These are phyloP conservation scores for Laguncularia racemosa DNA, from an alignment of 345 rosid genomes.

Conservation along the genomic window DNA sequence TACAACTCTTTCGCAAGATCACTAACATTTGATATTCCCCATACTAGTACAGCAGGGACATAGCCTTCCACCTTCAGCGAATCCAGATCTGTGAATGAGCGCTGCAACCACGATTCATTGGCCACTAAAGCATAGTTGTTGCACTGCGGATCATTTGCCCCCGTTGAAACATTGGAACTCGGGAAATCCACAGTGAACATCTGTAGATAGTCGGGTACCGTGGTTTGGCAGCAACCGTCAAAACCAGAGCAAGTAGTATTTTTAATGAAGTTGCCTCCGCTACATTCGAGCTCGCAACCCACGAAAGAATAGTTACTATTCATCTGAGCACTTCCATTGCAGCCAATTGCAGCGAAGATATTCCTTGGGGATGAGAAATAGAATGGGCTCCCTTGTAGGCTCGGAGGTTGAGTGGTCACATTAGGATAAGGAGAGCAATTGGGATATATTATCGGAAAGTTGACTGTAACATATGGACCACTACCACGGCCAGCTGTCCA, in stretches of 20 bases:
- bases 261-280: neutral
- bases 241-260: neutral
- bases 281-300: slow-evolving; percentile 4
- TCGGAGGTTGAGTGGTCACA: neutral
- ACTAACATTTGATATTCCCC: neutral
- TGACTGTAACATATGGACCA: neutral
- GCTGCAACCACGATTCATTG: neutral
- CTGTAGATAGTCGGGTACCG: neutral
- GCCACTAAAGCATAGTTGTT: slow-evolving; percentile 7
- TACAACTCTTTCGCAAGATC: neutral
- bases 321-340: neutral
- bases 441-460: neutral
- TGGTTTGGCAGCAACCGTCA: slow-evolving; percentile 6
- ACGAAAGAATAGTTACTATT: neutral
- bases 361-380: neutral
- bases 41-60: slow-evolving; percentile 1
- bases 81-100: too few relatives aligned
- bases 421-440: neutral
- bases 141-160: neutral
- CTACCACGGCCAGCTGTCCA: neutral
- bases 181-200: slow-evolving; percentile 4
- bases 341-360: slow-evolving; percentile 1
- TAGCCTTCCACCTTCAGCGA: neutral
- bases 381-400: neutral
- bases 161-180: too few relatives aligned